Evolutionary conservation across 2,329 filamentous ascomycete species (phyloP), one percentile per base, ranked within the genome.

Genomic region (Epichloe amarillans): DNA sequence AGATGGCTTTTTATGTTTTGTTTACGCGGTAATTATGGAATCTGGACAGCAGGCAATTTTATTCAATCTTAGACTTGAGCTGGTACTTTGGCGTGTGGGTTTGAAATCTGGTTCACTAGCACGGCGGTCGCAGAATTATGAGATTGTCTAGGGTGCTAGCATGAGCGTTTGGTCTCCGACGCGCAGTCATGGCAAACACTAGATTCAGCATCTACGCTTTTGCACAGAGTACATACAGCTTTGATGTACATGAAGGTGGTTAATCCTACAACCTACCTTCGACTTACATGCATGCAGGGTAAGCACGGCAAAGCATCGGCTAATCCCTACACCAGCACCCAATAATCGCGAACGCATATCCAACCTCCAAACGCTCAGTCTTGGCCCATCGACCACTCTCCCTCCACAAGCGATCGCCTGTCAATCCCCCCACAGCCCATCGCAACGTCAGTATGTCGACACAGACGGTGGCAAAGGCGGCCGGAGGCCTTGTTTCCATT

Each of bases 381-480:
- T 10, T 3, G 39, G 21, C 46, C 10, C 10, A 26, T 10, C 7
- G 5, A 10, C 17, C 39, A 41, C 49, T 44, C 37, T 53, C 56
- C 55, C 48, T 53, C 50, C 23, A 26, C 23, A 54, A 49, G 17
- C 55, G 33, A 52, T 40, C 42, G 44, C 46, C 21, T 33, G 8
- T 43, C 41, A 14, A 23, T 23, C 21, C 23, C 15, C n/a, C 41
- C 33, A 40, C 14, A n/a, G n/a, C 51, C 56, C 49, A 51, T 47
- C 45, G 39, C 47, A 60, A 54, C 61, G 66, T 62, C 67, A 73
- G 60, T 55, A 83, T 83, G 80, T 79, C 77, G 60, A 76, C 77
- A 58, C 80, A 82, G 69, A 76, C 70, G 62, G 75, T 69, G 62
- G 72, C 73, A 51, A 80, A 80, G 64, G 73, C 72, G 60, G 73